phyloP scores from a whole-genome alignment of 2,329 filamentous ascomycete species.

The Botrytis fabae region DNA sequence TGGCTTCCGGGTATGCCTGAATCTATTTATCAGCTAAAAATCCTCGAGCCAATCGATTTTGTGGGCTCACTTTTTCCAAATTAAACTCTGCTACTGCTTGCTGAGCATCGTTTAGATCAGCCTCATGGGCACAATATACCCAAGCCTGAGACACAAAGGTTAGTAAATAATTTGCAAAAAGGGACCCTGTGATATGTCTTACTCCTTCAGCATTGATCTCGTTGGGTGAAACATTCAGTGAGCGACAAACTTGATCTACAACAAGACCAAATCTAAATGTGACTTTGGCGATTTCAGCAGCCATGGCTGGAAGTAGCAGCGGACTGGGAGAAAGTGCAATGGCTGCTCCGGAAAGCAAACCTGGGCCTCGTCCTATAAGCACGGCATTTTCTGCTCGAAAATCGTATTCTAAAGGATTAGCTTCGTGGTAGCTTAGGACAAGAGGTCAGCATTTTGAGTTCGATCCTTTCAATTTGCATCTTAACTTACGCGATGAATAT shows the following conservation, averaged over 20 bases:
- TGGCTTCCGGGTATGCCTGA: background rate
- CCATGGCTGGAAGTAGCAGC: background rate
- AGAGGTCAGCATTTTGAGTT: background rate
- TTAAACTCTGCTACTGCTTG: background rate
- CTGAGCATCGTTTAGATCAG: background rate
- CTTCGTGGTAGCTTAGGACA: background rate
- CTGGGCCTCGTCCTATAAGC: background rate
- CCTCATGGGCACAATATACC: background rate
- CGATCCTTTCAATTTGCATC: background rate
- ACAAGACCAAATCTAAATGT: background rate
- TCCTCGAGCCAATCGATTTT: background rate
- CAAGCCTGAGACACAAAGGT: background rate
- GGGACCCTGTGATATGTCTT: background rate
- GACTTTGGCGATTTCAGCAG: background rate
- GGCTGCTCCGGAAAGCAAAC: background rate
- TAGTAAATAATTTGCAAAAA: background rate
- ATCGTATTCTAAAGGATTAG: background rate
- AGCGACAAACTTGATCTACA: background rate
- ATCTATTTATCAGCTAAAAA: background rate
- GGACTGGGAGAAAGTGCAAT: background rate
- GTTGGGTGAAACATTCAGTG: background rate
- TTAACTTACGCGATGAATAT: background rate
- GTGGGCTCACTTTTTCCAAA: background rate
- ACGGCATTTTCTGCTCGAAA: background rate
- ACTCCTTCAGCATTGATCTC: background rate